These are phyloP conservation scores for Phytophthora agathidicida DNA, from an alignment of 352 stramenopile species.

Conservation along the genomic window DNA sequence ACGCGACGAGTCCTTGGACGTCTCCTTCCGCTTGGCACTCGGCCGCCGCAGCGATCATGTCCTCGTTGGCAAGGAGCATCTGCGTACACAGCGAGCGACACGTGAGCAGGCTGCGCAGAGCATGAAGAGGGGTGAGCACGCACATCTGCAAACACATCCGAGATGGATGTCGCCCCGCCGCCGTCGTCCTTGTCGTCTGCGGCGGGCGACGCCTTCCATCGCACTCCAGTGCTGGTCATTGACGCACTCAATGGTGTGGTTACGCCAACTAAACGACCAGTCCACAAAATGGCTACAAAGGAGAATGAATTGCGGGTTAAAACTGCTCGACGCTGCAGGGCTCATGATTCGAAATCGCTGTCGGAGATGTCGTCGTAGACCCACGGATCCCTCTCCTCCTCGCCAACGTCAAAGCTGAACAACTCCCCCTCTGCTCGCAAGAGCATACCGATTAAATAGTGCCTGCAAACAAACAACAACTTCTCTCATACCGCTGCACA, in stretches of 20 bases:
- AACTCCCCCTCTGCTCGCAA: conserved; percentile 35
- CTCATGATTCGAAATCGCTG: conserved; percentile 59
- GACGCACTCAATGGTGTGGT: no score
- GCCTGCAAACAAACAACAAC: neutral
- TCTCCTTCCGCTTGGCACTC: conserved; percentile 69
- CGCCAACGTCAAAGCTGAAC: conserved; percentile 28
- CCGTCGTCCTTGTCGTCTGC: conserved; percentile 34
- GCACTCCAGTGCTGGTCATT: conserved; percentile 14
- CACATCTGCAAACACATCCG: conserved; percentile 75
- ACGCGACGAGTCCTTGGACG: conserved; percentile 58
- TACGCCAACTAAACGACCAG: no score
- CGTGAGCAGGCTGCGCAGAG: conserved; percentile 1
- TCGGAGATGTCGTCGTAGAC: conserved; percentile 68
- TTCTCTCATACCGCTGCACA: conserved; percentile 59
- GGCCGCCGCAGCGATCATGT: conserved; percentile 64
- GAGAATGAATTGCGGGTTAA: no score
- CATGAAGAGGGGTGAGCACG: neutral
- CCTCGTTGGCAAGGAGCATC: conserved; percentile 81
- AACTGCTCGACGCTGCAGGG: neutral
- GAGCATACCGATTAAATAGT: neutral
- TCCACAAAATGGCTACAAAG: no score
- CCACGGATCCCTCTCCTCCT: conserved; percentile 44
- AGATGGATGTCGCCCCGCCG: conserved; percentile 57
- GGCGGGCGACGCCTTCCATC: conserved; percentile 21
- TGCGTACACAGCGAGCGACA: conserved; percentile 22